Evolutionary conservation across 768 basidiomycete genomes (phyloP).

Genomic region (Auricularia sp.): DNA sequence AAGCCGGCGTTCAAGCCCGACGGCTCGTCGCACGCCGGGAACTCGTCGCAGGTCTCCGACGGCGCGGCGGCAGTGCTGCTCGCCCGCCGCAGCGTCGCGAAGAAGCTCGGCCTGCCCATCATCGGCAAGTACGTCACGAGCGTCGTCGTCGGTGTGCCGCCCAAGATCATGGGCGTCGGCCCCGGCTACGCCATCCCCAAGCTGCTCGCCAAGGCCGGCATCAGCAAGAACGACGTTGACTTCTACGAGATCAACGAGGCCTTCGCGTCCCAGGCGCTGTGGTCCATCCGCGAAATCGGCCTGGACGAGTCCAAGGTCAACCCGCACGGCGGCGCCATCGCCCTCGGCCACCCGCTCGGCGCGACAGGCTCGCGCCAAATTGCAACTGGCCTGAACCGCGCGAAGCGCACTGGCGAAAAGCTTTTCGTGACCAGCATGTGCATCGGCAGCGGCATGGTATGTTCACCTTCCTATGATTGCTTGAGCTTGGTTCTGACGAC

Average conservation of each 20-base stretch:
- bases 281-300: conserved; percentile 56
- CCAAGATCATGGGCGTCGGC: conserved; percentile 85
- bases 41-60: conserved; percentile 85
- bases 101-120: conserved; percentile 76
- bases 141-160: conserved; percentile 68
- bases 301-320: conserved; percentile 77
- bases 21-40: conserved; percentile 65
- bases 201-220: conserved; percentile 52
- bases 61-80: conserved; percentile 87
- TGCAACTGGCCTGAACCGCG: conserved; percentile 73
- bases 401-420: conserved; percentile 64
- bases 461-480: conserved; percentile 1
- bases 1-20: conserved; percentile 78
- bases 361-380: conserved; percentile 78
- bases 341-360: conserved; percentile 81
- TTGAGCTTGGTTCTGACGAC: too few species aligned
- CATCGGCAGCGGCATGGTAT: conserved; percentile 70
- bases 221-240: conserved; percentile 65
- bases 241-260: conserved; percentile 92
- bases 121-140: conserved; percentile 76
- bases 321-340: conserved; percentile 80
- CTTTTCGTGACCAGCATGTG: conserved; percentile 90
- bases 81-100: conserved; percentile 67
- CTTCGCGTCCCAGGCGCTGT: conserved; percentile 65
- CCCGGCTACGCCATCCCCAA: conserved; percentile 83